Conservation (phyloP, 176 grass and related monocot species). For the Aegilops bicornis region DNA sequence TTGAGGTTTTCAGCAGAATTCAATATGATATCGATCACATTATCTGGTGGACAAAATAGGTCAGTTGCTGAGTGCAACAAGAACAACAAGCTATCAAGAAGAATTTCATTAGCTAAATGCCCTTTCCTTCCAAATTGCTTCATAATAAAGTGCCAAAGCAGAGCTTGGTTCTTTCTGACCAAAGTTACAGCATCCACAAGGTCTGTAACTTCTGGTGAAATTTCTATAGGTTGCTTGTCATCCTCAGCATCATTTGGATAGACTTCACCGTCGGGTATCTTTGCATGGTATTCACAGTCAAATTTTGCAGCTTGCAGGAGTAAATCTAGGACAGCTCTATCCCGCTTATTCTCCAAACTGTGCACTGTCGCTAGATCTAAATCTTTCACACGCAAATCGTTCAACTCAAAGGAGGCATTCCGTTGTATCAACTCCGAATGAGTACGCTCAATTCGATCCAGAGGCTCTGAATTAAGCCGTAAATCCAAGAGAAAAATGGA, state of each 20-base stretch:
- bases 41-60: slow-evolving; percentile 71
- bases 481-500: slow-evolving; percentile 73
- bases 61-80: slow-evolving; percentile 85
- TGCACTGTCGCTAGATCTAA: slow-evolving; percentile 43
- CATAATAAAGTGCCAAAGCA: slow-evolving; percentile 73
- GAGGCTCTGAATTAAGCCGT: slow-evolving; percentile 51
- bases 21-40: slow-evolving; percentile 85
- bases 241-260: slow-evolving; percentile 43
- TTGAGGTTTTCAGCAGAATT: slow-evolving; percentile 77
- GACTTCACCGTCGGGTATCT: slow-evolving; percentile 42
- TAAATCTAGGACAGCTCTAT: slow-evolving; percentile 85
- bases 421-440: slow-evolving; percentile 56
- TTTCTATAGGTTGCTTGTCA: slow-evolving; percentile 56
- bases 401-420: slow-evolving; percentile 39
- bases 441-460: slow-evolving; percentile 59
- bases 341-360: slow-evolving; percentile 72
- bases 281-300: slow-evolving; percentile 63
- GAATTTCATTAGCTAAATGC: slow-evolving; percentile 68
- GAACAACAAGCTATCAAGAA: slow-evolving; percentile 84
- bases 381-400: slow-evolving; percentile 50
- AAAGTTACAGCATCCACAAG: slow-evolving; percentile 85
- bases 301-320: slow-evolving; percentile 78
- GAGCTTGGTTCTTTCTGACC: slow-evolving; percentile 82
- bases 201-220: slow-evolving; percentile 53
- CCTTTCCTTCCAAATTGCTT: slow-evolving; percentile 72